These are phyloP conservation scores for Mucor irregularis DNA, from an alignment of 371 early-diverging fungal genomes.

Conservation along the genomic window DNA sequence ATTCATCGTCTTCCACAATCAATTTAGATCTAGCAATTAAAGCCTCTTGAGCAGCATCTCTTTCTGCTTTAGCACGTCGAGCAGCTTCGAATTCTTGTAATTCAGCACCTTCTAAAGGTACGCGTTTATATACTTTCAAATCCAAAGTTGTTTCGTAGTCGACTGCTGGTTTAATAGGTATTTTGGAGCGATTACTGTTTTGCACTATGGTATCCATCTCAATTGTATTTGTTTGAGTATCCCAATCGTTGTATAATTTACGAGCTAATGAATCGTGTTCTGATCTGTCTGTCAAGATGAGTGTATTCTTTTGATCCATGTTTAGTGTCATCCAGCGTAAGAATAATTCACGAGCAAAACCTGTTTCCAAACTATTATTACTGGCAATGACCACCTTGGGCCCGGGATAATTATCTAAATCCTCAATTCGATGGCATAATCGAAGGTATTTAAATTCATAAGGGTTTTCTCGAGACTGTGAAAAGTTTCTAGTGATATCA, in stretches of 20 bases:
- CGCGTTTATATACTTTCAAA: constrained; percentile 52
- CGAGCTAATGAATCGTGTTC: constrained; percentile 74
- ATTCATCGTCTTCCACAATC: constrained; percentile 78
- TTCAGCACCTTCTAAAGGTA: constrained; percentile 89
- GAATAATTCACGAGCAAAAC: constrained; percentile 82
- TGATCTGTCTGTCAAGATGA: constrained; percentile 81
- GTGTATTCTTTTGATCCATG: constrained; percentile 44
- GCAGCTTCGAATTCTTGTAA: constrained; percentile 64
- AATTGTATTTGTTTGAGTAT: constrained; percentile 14
- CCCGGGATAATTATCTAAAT: constrained; percentile 68
- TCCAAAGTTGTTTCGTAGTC: constrained; percentile 45
- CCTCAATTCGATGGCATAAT: constrained; percentile 67
- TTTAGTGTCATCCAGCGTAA: constrained; percentile 59
- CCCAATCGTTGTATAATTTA: constrained; percentile 74
- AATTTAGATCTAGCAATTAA: constrained; percentile 65
- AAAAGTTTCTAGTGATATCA: constrained; percentile 69
- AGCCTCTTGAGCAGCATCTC: constrained; percentile 77
- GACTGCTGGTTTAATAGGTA: constrained; percentile 48
- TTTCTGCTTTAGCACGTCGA: constrained; percentile 65
- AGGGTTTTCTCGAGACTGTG: constrained; percentile 78
- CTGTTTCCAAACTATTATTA: constrained; percentile 74
- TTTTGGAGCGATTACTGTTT: constrained; percentile 7
- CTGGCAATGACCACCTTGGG: constrained; percentile 88
- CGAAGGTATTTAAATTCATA: constrained; percentile 86
- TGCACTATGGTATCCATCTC: background rate